Evolutionary conservation across 805 yeast species (phyloP).

Genomic region (Lachancea cidri): DNA sequence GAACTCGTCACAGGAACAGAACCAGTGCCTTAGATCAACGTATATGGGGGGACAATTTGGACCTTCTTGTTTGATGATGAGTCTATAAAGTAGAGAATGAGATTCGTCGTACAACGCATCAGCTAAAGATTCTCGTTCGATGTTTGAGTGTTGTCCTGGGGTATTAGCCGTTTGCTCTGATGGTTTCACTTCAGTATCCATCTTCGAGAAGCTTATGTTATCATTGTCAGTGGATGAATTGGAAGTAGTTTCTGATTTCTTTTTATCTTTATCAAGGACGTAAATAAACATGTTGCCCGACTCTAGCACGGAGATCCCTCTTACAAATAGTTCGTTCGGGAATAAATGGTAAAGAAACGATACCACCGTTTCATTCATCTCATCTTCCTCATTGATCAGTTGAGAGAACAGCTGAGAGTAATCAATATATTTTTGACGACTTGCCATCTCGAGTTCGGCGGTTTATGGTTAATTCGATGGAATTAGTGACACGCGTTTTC

Average conservation of each 20-base stretch:
- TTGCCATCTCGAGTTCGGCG: neutral
- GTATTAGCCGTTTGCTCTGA: neutral
- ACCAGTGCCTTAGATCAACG: slow-evolving; percentile 30
- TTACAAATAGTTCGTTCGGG: slow-evolving; percentile 30
- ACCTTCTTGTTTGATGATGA: slow-evolving; percentile 22
- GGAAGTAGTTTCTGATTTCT: neutral
- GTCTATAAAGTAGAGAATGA: slow-evolving; percentile 12
- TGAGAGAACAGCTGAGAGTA: slow-evolving; percentile 21
- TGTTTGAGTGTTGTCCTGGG: neutral
- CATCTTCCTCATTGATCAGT: slow-evolving; percentile 17
- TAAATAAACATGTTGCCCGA: slow-evolving; percentile 32
- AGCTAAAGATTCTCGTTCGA: neutral
- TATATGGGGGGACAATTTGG: slow-evolving; percentile 19
- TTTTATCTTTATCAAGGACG: slow-evolving; percentile 12
- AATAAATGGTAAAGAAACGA: slow-evolving; percentile 30
- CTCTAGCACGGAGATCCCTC: slow-evolving; percentile 32
- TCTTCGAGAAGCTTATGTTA: neutral
- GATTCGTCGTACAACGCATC: slow-evolving; percentile 2
- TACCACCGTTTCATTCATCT: slow-evolving; percentile 26
- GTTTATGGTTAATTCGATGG: no score
- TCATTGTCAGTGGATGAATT: neutral
- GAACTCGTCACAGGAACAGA: slow-evolving; percentile 32
- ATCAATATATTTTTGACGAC: slow-evolving; percentile 6
- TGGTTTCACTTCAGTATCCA: neutral
- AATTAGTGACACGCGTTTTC: no score